Conservation (phyloP, 179 eudicot genomes). For the Sideroxylon spinosum region DNA sequence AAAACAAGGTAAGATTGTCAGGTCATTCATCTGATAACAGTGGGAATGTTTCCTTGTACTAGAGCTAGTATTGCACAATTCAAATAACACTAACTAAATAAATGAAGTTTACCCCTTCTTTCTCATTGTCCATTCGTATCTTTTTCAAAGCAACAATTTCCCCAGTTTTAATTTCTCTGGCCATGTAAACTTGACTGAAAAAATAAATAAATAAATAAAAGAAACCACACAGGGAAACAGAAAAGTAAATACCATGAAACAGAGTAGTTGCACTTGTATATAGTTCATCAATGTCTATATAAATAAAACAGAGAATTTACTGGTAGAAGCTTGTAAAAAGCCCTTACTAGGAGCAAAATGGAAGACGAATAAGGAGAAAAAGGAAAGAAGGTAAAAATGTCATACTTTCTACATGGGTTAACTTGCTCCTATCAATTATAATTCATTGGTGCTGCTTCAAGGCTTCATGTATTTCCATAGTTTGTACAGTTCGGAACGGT, state of each 20-base stretch:
- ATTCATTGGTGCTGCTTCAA: not conserved
- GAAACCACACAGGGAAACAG: not conserved
- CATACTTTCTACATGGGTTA: not conserved
- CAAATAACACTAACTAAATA: not conserved
- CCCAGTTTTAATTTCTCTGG: conserved; percentile 36
- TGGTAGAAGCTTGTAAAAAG: conserved; percentile 5
- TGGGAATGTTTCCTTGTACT: not conserved
- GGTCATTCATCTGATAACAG: not conserved
- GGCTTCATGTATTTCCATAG: not conserved
- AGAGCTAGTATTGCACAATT: not conserved
- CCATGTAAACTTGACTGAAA: conserved; percentile 42
- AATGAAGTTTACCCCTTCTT: conserved; percentile 36
- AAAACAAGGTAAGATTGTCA: conserved; percentile 16
- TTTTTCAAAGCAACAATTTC: conserved; percentile 44
- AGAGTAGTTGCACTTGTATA: not conserved
- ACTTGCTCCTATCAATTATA: not conserved
- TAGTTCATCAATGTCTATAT: not conserved
- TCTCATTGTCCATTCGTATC: conserved; percentile 46
- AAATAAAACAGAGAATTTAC: not conserved
- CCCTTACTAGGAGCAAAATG: not conserved
- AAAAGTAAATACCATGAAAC: not conserved
- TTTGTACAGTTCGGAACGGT: not conserved
- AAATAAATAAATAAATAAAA: conserved; percentile 9
- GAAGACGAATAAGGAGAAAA: not conserved
- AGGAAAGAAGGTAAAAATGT: not conserved